These are phyloP conservation scores for Anastatica hierochuntica DNA, from an alignment of 345 rosid species.

Conservation along the genomic window DNA sequence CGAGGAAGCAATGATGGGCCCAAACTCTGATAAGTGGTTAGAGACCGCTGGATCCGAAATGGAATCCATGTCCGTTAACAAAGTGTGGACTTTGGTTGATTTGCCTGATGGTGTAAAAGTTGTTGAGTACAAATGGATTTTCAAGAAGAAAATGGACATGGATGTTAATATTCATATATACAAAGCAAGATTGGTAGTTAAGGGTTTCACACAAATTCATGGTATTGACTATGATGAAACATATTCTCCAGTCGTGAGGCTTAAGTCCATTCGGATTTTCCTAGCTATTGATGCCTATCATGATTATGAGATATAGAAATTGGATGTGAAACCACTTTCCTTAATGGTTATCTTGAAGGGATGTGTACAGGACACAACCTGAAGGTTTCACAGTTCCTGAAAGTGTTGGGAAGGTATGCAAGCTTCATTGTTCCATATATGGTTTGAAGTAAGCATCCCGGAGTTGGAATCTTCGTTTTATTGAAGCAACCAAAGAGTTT, in stretches of 20 bases:
- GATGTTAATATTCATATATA: neutral
- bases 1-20: no score
- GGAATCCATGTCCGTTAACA: conserved; percentile 18
- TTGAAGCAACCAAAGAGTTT: neutral
- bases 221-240: neutral
- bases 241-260: neutral
- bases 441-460: neutral
- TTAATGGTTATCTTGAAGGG: neutral
- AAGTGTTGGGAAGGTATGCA: neutral
- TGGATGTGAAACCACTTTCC: neutral
- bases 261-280: neutral
- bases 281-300: neutral
- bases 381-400: neutral
- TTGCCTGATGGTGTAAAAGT: neutral
- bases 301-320: neutral
- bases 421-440: neutral
- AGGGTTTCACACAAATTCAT: neutral
- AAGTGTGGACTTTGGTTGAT: conserved; percentile 16
- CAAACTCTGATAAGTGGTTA: neutral
- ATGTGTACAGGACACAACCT: neutral
- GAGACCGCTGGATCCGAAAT: neutral
- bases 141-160: no score
- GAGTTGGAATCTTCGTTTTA: neutral
- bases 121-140: neutral
- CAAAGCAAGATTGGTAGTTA: neutral